Conservation (phyloP, 2,329 filamentous ascomycete species). For the Blastomyces gilchristii region DNA sequence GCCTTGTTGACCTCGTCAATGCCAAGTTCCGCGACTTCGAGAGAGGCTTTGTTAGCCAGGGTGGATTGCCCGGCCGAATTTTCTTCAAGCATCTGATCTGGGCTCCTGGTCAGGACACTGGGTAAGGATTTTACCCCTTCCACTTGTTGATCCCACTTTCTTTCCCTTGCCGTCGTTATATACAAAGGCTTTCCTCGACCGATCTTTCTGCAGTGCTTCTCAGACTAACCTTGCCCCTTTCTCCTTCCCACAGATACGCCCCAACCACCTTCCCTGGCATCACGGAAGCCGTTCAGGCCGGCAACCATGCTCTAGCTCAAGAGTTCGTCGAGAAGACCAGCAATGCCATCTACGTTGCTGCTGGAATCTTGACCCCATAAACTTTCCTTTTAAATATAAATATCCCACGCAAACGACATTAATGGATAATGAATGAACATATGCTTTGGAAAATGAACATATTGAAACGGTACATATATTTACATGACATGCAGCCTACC, state of each 20-base stretch:
- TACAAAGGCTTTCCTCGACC: background rate
- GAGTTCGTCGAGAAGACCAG: conserved; percentile 19
- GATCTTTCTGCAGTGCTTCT: background rate
- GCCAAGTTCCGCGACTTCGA: conserved; percentile 38
- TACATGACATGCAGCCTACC: background rate
- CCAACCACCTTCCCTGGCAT: conserved; percentile 20
- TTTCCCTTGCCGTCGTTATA: background rate
- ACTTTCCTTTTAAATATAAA: background rate
- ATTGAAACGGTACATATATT: background rate
- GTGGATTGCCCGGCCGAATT: conserved; percentile 36
- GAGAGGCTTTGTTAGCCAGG: conserved; percentile 37
- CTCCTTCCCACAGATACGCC: conserved; percentile 15
- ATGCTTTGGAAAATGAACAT: background rate
- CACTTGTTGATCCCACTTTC: background rate
- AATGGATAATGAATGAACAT: conserved; percentile 3
- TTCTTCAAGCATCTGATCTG: conserved; percentile 41
- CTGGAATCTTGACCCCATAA: conserved; percentile 15
- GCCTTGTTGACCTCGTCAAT: conserved; percentile 29
- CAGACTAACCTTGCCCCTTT: background rate
- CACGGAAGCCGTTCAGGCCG: conserved; percentile 20
- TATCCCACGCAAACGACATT: background rate
- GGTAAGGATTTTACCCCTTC: conserved; percentile 11
- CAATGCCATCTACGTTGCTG: conserved; percentile 19
- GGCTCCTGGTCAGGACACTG: conserved; percentile 36
- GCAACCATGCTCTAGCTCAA: conserved; percentile 18